Conservation (phyloP, 495 filamentous ascomycete species). For the Xylaria palmicola region DNA sequence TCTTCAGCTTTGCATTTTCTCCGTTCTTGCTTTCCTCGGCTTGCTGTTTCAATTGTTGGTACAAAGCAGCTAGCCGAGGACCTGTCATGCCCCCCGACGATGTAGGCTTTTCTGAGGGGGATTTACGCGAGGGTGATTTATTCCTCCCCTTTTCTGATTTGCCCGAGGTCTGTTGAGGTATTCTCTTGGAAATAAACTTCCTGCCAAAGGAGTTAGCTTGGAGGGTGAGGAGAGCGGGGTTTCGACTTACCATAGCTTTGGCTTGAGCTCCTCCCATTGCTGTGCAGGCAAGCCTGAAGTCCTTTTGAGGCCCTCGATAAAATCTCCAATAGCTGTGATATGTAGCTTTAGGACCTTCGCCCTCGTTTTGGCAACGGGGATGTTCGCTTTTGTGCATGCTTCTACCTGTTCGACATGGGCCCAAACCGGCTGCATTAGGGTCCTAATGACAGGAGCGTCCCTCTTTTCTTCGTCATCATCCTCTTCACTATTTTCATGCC, state of each 20-base stretch:
- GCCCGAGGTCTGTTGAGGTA: slow-evolving; percentile 27
- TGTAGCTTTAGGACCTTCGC: slow-evolving; percentile 47
- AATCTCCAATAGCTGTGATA: slow-evolving; percentile 46
- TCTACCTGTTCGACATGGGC: slow-evolving; percentile 40
- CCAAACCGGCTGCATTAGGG: slow-evolving; percentile 45
- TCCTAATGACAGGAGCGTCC: slow-evolving; percentile 42
- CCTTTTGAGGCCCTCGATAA: slow-evolving; percentile 40
- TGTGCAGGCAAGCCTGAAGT: slow-evolving; percentile 30
- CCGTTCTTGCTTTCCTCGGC: slow-evolving; percentile 23
- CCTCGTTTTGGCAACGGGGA: slow-evolving; percentile 43
- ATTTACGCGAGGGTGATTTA: slow-evolving; percentile 16
- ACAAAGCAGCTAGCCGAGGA: slow-evolving; percentile 28
- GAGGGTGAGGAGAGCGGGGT: not conserved
- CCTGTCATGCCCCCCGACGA: slow-evolving; percentile 29
- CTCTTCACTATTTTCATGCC: slow-evolving; percentile 38
- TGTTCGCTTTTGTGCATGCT: slow-evolving; percentile 43
- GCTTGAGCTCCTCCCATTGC: slow-evolving; percentile 42
- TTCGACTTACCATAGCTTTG: slow-evolving; percentile 44
- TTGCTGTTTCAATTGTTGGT: slow-evolving; percentile 29
- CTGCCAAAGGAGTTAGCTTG: slow-evolving; percentile 15
- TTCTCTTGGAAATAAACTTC: slow-evolving; percentile 35
- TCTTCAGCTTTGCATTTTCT: slow-evolving; percentile 24
- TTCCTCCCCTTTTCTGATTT: slow-evolving; percentile 28
- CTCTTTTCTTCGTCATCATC: slow-evolving; percentile 42
- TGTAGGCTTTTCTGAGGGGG: slow-evolving; percentile 14